Conservation (phyloP, 495 filamentous ascomycete species). For the Penicillium cosmopolitanum region DNA sequence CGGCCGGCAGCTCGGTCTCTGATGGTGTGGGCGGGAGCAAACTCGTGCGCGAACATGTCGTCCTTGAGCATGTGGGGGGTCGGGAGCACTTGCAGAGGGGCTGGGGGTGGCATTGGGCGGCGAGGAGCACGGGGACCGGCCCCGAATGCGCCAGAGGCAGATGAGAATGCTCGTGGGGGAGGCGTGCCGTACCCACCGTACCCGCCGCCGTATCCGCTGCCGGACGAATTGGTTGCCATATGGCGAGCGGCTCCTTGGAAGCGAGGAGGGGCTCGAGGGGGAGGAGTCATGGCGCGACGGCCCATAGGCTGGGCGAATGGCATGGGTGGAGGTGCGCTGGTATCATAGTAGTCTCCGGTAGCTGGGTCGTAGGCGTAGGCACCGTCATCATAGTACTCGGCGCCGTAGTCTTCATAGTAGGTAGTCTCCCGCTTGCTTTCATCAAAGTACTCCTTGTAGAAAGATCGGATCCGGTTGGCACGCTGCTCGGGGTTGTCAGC, state of each 20-base stretch:
- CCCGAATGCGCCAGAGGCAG: conserved; percentile 58
- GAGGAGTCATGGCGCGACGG: conserved; percentile 96
- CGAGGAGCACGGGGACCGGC: conserved; percentile 48
- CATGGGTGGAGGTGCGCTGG: conserved; percentile 42
- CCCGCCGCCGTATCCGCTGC: conserved; percentile 37
- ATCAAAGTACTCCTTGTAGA: conserved; percentile 99
- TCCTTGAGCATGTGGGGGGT: conserved; percentile 86
- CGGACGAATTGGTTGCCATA: conserved; percentile 52
- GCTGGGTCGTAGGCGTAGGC: conserved; percentile 72
- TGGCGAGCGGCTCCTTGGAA: conserved; percentile 60
- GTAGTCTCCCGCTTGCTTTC: conserved; percentile 63
- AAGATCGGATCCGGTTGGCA: conserved; percentile 94
- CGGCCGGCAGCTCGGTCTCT: conserved; percentile 71
- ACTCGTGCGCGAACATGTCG: conserved; percentile 83
- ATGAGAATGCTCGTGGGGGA: conserved; percentile 67
- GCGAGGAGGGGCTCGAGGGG: conserved; percentile 75
- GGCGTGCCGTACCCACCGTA: conserved; percentile 50
- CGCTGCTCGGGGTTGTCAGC: conserved; percentile 86
- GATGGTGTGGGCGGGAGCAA: conserved; percentile 77
- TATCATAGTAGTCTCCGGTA: conserved; percentile 73
- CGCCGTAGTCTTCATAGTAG: conserved; percentile 73
- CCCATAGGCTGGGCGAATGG: conserved; percentile 80
- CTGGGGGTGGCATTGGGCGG: conserved; percentile 73
- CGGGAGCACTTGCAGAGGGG: conserved; percentile 74
- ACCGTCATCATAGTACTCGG: conserved; percentile 57